Base-by-base conservation (phyloP, 1,284 basidiomycete genomes). In the Microbotryomycetes sp. region DNA sequence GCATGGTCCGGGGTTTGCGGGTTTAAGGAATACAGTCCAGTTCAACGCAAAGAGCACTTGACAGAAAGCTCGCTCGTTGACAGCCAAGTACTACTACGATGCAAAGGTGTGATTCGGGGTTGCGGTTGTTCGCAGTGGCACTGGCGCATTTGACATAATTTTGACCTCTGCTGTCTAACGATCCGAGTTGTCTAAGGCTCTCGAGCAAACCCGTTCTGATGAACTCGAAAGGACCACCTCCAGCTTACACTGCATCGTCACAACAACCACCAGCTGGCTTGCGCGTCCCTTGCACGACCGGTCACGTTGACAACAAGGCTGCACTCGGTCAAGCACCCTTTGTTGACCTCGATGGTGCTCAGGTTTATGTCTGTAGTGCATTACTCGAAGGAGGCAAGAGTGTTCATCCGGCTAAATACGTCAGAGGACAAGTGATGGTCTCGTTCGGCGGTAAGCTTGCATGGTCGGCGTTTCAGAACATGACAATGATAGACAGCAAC, bases 291-390 rank as follows among this genome's bases (percentile, higher is more conserved):
- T 42, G 36, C 19, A 42, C 36, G 36, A 42, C 36, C 19, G 36
- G 36, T 12, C 36, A 42, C 19, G 36, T 42, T 42, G 36, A 42
- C 36, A 42, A 42, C 12, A 9, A 12, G 12, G 36, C 36, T 9
- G 9, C 36, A 3, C 28, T 45, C 23, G 66, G 66, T 1, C 47
- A 56, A 3, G 53, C 63, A 1, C 61, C 63, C 0, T 59, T 68
- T 45, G 1, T 19, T 4, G 64, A 68, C 45, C 46, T 58, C 14
- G 63, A 60, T 26, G 56, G 58, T 9, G 16, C 46, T 0, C 49
- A 36, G 1, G 59, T 63, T 2, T 68, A n/a, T 23, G 63, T 65
- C 16, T 55, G 54, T 5, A 61, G 59, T 23, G 63, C 63, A 3
- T 23, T 60, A 36, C 15, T 61, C 9, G 36, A 42, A 19, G 36